Percentiles rank a stretch among this genome's conserved stretches.
Conservation (phyloP, 257 asterid genomes). For the Solanum piurae region DNA sequence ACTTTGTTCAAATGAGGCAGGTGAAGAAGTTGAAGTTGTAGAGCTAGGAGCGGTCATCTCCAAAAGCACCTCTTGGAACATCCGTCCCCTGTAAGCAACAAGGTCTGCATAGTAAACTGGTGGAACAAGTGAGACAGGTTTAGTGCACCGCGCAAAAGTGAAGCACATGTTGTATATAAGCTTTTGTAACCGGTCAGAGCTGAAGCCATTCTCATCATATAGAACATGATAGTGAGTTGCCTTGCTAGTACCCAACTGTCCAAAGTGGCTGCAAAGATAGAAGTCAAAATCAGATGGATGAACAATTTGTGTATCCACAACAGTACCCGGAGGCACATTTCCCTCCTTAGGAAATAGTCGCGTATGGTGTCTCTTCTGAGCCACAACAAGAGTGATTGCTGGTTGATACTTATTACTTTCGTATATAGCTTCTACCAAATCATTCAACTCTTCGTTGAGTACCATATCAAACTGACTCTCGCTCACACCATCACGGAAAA, state of each 20-base stretch:
- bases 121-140: constrained; percentile 70
- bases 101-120: constrained; percentile 72
- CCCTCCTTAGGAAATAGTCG: constrained; percentile 36
- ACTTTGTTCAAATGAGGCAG: constrained; percentile 21
- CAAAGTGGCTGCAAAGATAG: constrained; percentile 69
- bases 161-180: constrained; percentile 60
- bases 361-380: constrained; percentile 66
- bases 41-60: constrained; percentile 9
- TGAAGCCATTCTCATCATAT: constrained; percentile 44
- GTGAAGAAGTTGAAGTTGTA: not conserved
- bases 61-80: constrained; percentile 44
- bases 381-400: constrained; percentile 48
- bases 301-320: constrained; percentile 51
- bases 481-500: constrained; percentile 75
- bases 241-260: constrained; percentile 72
- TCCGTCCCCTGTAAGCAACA: constrained; percentile 66
- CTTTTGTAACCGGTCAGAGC: constrained; percentile 42
- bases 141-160: constrained; percentile 63
- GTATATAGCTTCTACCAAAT: constrained; percentile 18
- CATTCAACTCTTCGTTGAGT: constrained; percentile 38
- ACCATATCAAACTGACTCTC: constrained; percentile 71
- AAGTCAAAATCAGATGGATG: constrained; percentile 60
- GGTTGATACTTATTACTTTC: constrained; percentile 23
- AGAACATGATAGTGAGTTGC: constrained; percentile 59
- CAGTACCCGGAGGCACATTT: constrained; percentile 70